These are phyloP conservation scores for Solanum chmielewskii DNA, from an alignment of 257 asterid genomes.

Conservation along the genomic window DNA sequence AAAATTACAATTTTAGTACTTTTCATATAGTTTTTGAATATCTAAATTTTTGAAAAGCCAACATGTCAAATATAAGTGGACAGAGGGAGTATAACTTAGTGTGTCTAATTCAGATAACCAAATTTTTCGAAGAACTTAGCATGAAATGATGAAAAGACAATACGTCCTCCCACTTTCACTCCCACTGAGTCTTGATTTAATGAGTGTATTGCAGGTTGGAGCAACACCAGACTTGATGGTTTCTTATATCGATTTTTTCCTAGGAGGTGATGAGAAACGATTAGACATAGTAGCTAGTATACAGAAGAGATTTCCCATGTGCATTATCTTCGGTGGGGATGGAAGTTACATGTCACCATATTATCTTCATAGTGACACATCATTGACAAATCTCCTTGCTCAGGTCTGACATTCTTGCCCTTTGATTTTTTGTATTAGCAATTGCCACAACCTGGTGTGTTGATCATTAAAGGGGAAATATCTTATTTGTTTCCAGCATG, in stretches of 20 bases:
- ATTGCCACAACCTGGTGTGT: neutral
- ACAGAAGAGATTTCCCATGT: constrained; percentile 90
- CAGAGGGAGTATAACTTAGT: neutral
- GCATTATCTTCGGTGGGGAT: constrained; percentile 83
- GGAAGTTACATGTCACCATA: constrained; percentile 96
- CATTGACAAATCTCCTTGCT: constrained; percentile 86
- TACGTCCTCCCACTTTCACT: neutral
- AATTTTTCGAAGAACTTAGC: neutral
- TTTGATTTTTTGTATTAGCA: neutral
- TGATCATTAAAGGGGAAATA: neutral
- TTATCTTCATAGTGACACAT: constrained; percentile 65
- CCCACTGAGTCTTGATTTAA: neutral
- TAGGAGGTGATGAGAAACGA: constrained; percentile 95
- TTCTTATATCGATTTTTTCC: constrained; percentile 87
- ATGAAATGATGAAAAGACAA: neutral
- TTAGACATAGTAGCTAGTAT: constrained; percentile 77
- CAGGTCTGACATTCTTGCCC: constrained; percentile 42
- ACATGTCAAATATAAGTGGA: neutral
- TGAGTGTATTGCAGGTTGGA: constrained; percentile 65
- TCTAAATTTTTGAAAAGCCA: neutral
- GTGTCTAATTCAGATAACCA: neutral
- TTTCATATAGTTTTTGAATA: neutral
- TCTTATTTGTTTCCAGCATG: constrained; percentile 47
- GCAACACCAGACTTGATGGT: constrained; percentile 96
- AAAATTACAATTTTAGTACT: neutral